These are phyloP conservation scores for Acanthamoeba culbertsoni DNA, from an alignment of 208 protist species.

Conservation along the genomic window DNA sequence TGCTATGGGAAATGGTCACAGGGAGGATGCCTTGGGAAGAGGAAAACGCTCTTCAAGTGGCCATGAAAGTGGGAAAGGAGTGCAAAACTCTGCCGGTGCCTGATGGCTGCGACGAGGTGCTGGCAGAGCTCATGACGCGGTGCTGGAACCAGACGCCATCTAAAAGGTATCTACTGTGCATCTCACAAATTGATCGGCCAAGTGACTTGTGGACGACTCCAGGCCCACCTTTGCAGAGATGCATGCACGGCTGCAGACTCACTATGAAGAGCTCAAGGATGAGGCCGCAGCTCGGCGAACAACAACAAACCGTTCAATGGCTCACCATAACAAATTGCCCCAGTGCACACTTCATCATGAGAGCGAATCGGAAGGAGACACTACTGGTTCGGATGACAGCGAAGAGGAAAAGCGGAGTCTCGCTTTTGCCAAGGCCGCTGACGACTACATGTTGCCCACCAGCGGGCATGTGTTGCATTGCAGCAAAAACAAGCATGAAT, in stretches of 20 bases:
- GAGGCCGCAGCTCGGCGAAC: not conserved
- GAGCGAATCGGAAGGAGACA: no score
- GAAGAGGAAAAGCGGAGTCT: no score
- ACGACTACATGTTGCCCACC: no score
- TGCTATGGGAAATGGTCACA: conserved; percentile 58
- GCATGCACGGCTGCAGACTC: not conserved
- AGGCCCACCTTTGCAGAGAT: not conserved
- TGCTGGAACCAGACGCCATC: not conserved
- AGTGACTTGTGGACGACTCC: not conserved
- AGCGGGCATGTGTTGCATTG: no score
- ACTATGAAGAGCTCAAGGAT: conserved; percentile 44
- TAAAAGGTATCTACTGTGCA: not conserved
- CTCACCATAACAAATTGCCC: not conserved
- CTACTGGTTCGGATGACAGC: no score
- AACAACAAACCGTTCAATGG: not conserved
- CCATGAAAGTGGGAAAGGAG: conserved; percentile 48
- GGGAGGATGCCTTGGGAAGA: conserved; percentile 36
- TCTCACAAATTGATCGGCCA: no score
- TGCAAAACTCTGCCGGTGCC: not conserved
- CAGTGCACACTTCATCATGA: not conserved
- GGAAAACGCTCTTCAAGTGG: conserved; percentile 27
- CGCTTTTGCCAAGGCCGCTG: no score
- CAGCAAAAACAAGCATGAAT: no score
- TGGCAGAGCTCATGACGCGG: not conserved
- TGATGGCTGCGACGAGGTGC: conserved; percentile 1